Conservation (phyloP, 306 rosid species). For the Begonia masoniana region DNA sequence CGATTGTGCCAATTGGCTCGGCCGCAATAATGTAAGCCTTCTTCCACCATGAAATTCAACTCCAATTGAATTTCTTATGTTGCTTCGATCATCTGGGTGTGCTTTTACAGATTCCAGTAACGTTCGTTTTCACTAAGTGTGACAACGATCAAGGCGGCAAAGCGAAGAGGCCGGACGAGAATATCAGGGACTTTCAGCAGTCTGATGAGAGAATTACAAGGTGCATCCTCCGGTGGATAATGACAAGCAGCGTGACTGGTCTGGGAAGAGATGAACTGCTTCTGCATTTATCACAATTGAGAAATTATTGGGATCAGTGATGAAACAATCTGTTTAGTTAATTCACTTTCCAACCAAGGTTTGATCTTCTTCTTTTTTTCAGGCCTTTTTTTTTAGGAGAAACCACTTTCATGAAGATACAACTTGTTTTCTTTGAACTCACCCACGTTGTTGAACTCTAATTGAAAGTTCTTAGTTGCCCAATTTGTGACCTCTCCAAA, state of each 20-base stretch:
- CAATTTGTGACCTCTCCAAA: no score
- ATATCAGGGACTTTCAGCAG: slow-evolving; percentile 66
- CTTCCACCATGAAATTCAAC: not conserved
- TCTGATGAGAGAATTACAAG: slow-evolving; percentile 53
- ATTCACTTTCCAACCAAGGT: not conserved
- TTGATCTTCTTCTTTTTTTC: slow-evolving; percentile 1
- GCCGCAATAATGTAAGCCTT: slow-evolving; percentile 56
- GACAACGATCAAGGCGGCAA: slow-evolving; percentile 64
- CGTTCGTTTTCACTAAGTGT: slow-evolving; percentile 85
- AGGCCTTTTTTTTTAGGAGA: no score
- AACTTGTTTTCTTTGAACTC: no score
- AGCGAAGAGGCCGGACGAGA: slow-evolving; percentile 74
- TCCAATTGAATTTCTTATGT: not conserved
- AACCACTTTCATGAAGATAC: no score
- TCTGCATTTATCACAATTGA: slow-evolving; percentile 71
- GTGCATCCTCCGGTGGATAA: slow-evolving; percentile 81
- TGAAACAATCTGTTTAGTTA: slow-evolving; percentile 3
- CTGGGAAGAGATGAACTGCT: slow-evolving; percentile 83
- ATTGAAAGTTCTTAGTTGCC: no score
- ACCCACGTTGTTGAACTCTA: no score
- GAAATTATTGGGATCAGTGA: slow-evolving; percentile 86
- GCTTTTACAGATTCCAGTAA: slow-evolving; percentile 59
- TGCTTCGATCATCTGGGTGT: slow-evolving; percentile 4
- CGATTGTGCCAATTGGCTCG: slow-evolving; percentile 93
- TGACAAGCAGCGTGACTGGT: slow-evolving; percentile 89